Conservation (phyloP, 441 rosid genomes). For the Cnidoscolus chayamansa region DNA sequence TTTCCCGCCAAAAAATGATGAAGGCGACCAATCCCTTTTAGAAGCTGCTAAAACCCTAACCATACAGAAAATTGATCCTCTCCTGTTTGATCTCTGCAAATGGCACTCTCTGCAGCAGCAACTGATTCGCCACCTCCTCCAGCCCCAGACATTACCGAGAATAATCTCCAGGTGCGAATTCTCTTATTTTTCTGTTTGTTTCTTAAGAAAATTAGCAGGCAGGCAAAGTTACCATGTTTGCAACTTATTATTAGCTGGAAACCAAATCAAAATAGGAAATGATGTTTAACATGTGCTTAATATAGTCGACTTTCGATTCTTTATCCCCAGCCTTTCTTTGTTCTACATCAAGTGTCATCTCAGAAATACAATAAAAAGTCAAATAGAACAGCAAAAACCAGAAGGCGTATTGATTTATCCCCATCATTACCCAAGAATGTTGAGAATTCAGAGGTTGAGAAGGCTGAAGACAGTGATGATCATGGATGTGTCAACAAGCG, state of each 20-base stretch:
- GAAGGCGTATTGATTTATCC: constrained; percentile 53
- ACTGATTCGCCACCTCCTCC: constrained; percentile 35
- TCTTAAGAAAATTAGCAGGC: constrained; percentile 10
- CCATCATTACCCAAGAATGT: constrained; percentile 28
- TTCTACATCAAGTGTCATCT: constrained; percentile 51
- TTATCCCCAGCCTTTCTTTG: constrained; percentile 52
- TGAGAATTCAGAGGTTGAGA: constrained; percentile 33
- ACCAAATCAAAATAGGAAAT: background rate
- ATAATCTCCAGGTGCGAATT: constrained; percentile 43
- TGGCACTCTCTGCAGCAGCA: constrained; percentile 39
- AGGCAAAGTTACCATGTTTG: background rate
- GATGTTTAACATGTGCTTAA: background rate
- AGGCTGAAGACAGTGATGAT: constrained; percentile 30
- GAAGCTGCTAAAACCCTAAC: constrained; percentile 25
- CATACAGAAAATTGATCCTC: background rate
- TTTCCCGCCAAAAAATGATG: constrained; percentile 53
- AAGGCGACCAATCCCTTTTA: background rate
- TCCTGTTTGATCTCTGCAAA: constrained; percentile 11
- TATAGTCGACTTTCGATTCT: background rate
- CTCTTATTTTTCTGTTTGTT: background rate
- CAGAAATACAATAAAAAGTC: constrained; percentile 37
- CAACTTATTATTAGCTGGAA: background rate
- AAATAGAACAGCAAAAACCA: constrained; percentile 35
- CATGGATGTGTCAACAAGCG: constrained; percentile 28
- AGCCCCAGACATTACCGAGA: constrained; percentile 29